Evolutionary conservation across 345 rosid genomes (phyloP), one percentile per base, ranked within the genome.

Genomic region (Sisymbrium altissimum): DNA sequence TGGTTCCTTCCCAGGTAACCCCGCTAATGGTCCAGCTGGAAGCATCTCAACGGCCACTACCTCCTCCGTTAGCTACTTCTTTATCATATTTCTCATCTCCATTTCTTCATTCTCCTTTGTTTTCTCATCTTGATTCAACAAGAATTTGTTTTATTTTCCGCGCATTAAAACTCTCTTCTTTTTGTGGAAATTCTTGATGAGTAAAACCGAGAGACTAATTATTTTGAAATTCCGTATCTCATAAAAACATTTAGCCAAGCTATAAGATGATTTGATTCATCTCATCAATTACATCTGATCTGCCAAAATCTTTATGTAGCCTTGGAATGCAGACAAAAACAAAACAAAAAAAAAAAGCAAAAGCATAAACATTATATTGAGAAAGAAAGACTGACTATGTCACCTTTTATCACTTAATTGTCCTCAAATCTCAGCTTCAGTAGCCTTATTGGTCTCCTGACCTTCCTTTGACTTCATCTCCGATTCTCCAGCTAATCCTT

Each of bases 21-120:
- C 90, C 2, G 86, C 92, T 45, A 71, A 64, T 19, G 85, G 89
- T n/a, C 98, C 97, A 30, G 67, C 82, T 0, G 89, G 94, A 65
- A 84, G 92, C 65, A 4, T 80, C 50, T 82, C 94, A 4, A 77
- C 46, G 32, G 92, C 94, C 10, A 53, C 72, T 0, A 3, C 78
- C 7, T 55, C 76, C 10, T 64, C 78, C 49, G 32, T 72, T 76
- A 84, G 69, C 71, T 77, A 71, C 80, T 71, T 46, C 53, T 30
- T 33, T 18, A 39, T 64, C 68, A 19, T 33, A 30, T 57, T 77
- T 48, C 18, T 77, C 72, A 58, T 77, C 57, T 40, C 15, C n/a
- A 19, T 77, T 56, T 7, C 67, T 29, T 70, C 55, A 10, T 50
- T 38, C 32, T 23, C 46, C 56, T 65, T 65, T 29, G 67, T 38